Evolutionary conservation across 768 basidiomycete species (phyloP), one percentile per base, ranked within the genome.

Genomic region (Rhizopogon roseolus): DNA sequence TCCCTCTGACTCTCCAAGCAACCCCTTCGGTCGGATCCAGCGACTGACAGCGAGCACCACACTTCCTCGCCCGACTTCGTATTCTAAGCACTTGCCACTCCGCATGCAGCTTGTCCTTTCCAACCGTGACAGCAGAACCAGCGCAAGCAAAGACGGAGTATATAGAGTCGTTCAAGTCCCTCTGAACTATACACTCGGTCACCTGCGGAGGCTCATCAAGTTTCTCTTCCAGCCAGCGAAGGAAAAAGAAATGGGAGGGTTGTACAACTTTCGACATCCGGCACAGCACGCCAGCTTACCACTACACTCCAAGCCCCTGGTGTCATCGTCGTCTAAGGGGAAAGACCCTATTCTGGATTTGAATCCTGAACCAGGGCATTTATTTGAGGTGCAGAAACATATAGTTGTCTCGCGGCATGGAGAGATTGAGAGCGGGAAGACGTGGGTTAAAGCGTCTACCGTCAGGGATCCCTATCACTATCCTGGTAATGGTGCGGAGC

Each of bases 91-190:
- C 58, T 72, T 86, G 22, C 73, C 83, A 0, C 75, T 88, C 14
- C 80, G 84, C 17, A 80, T 86, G 62, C 86, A 86, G 66, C 69
- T 85, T 48, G 65, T 81, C 42, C 73, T 76, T 41, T 56, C 63
- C 11, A 65, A 67, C 1, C 56, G 61, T 32, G 48, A 64, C 38
- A 59, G 64, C 3, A 56, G 59, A 27, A 55, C 56, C n/a, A 13
- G 34, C 29, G 14, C 32, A 45, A 64, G 64, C 16, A 66, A 71
- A 51, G 80, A 83, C 5, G 81, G 82, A 5, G 75, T 85, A 3
- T 80, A 82, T 61, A 79, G 87, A 50, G 69, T 88, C 50, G 81
- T 81, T 5, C 86, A 87, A 57, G 84, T 88, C 7, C 88, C 88
- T 0, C 70, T 81, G 27, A 86, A 76, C 62, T 89, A 88, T 63